These are phyloP conservation scores for Leucoagaricus sp. DNA, from an alignment of 1,284 basidiomycete species.

Conservation along the genomic window DNA sequence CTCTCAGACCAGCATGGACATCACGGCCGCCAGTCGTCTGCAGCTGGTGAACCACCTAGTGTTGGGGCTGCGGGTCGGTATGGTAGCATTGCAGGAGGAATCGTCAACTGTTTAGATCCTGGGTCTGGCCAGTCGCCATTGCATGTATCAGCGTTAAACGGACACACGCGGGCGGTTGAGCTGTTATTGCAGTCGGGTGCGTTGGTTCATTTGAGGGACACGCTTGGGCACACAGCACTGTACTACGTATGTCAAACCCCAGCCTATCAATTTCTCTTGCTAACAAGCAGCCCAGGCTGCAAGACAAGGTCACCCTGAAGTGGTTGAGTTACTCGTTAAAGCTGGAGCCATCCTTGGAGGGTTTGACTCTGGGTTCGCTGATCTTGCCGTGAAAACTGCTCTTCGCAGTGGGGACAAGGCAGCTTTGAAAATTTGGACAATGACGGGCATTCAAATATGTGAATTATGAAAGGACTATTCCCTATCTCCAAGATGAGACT, in stretches of 20 bases:
- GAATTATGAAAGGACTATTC: too few relatives aligned
- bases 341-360: slow-evolving; percentile 78
- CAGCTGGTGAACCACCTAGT: slow-evolving; percentile 20
- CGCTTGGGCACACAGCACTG: slow-evolving; percentile 78
- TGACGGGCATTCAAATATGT: slow-evolving; percentile 26
- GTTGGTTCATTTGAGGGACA: slow-evolving; percentile 83
- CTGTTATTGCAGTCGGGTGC: slow-evolving; percentile 77
- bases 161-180: slow-evolving; percentile 54
- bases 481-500: too few relatives aligned
- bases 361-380: slow-evolving; percentile 60
- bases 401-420: slow-evolving; percentile 42
- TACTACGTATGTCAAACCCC: slow-evolving; percentile 61
- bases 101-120: slow-evolving; percentile 70
- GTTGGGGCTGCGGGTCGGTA: slow-evolving; percentile 21
- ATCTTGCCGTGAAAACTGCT: slow-evolving; percentile 51
- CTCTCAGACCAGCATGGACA: slow-evolving; percentile 20
- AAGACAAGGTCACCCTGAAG: slow-evolving; percentile 58
- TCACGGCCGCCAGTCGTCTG: slow-evolving; percentile 22
- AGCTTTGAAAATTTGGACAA: slow-evolving; percentile 52
- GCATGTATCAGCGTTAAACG: slow-evolving; percentile 80
- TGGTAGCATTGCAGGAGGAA: slow-evolving; percentile 55
- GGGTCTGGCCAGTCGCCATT: slow-evolving; percentile 76
- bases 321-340: slow-evolving; percentile 69
- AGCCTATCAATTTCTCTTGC: not conserved
- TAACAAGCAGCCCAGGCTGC: slow-evolving; percentile 52